phyloP scores from a whole-genome alignment of 2,329 filamentous ascomycete genomes.

The Fusarium sp. region DNA sequence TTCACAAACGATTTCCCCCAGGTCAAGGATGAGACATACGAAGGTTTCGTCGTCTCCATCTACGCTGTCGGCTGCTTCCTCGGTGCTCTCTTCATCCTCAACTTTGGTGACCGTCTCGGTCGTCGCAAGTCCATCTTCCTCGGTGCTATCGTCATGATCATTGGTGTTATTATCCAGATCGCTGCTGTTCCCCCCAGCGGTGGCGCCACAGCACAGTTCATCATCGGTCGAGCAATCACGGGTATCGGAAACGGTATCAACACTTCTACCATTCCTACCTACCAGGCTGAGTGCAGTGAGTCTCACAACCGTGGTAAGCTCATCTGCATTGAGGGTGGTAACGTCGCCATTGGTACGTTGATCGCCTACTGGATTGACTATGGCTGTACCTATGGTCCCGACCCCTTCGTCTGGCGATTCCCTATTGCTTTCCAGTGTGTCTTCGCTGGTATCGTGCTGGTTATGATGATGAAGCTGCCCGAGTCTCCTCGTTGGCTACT shows the following conservation, averaged over 20 bases:
- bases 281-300: conserved; percentile 66
- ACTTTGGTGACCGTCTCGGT: conserved; percentile 65
- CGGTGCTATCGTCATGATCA: conserved; percentile 68
- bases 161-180: conserved; percentile 72
- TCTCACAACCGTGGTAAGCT: conserved; percentile 65
- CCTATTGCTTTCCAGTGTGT: conserved; percentile 59
- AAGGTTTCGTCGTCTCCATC: conserved; percentile 62
- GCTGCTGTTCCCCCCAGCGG: conserved; percentile 52
- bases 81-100: conserved; percentile 62
- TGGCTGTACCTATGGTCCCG: conserved; percentile 57
- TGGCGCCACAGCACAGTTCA: conserved; percentile 59
- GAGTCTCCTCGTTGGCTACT: conserved; percentile 61
- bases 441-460: conserved; percentile 58
- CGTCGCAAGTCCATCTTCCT: conserved; percentile 65
- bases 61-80: conserved; percentile 66
- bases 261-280: conserved; percentile 66
- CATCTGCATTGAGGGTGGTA: conserved; percentile 62
- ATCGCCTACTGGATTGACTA: conserved; percentile 60
- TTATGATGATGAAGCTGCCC: conserved; percentile 58
- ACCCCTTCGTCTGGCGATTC: conserved; percentile 65
- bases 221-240: conserved; percentile 64
- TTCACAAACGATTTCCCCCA: conserved; percentile 62
- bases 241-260: conserved; percentile 63
- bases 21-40: conserved; percentile 57
- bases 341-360: conserved; percentile 57